Percentiles rank a stretch among this genome's conserved stretches.
Evolutionary conservation across 139 green algal species (phyloP).

Genomic region (Zygnema cylindricum): DNA sequence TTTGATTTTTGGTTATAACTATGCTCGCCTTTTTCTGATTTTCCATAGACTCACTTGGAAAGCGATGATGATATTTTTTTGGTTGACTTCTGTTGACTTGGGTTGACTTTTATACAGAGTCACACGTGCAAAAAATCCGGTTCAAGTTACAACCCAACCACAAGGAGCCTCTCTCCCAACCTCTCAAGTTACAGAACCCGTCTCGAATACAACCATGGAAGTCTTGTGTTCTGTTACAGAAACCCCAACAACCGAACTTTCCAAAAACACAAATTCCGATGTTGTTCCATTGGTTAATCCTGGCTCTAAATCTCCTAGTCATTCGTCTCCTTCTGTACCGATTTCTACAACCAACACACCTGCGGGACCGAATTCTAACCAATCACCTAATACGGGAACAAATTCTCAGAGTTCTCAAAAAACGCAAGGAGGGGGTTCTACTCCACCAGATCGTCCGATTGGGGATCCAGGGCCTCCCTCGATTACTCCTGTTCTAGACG

Average conservation of each 20-base stretch:
- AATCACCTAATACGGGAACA: background rate
- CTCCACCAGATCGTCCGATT: background rate
- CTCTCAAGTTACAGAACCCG: background rate
- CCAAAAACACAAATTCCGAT: background rate
- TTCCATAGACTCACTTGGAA: too few species aligned
- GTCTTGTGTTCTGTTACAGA: background rate
- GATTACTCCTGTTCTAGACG: background rate
- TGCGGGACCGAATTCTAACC: background rate
- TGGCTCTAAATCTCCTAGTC: background rate
- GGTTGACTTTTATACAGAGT: background rate
- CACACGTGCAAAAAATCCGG: background rate
- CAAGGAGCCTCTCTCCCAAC: background rate
- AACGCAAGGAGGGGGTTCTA: background rate
- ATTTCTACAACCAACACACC: background rate
- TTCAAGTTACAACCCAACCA: background rate
- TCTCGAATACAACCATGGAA: background rate
- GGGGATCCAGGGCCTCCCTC: background rate
- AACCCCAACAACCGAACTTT: background rate
- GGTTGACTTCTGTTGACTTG: too few species aligned
- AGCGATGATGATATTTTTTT: too few species aligned
- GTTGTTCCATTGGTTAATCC: background rate
- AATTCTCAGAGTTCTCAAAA: background rate
- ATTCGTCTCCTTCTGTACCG: background rate
- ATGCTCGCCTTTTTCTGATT: too few species aligned
- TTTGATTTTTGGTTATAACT: too few species aligned